Evolutionary conservation across 148 eudicot genomes (phyloP).

Genomic region (Pouteria glomerata): DNA sequence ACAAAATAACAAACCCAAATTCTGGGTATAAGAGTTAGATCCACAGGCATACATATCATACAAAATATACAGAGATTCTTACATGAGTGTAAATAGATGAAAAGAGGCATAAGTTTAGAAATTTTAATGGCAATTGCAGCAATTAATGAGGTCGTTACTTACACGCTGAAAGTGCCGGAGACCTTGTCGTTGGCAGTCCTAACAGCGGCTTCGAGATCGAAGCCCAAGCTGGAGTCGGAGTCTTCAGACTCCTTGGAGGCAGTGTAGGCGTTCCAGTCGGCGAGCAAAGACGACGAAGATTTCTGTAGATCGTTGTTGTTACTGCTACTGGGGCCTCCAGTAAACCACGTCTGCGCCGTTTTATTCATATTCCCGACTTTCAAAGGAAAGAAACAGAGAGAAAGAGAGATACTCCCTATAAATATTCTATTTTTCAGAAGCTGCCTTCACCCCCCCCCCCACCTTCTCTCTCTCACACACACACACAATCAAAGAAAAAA

Average conservation of each 20-base stretch:
- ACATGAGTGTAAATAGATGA: neutral
- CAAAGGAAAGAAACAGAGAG: neutral
- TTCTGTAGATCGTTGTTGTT: conserved; percentile 18
- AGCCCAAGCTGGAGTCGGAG: conserved; percentile 21
- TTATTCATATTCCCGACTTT: conserved; percentile 28
- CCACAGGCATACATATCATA: neutral
- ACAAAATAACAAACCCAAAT: too few relatives aligned
- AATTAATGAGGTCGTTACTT: neutral
- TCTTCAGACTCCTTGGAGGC: conserved; percentile 27
- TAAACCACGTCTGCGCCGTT: conserved; percentile 56
- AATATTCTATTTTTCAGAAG: neutral
- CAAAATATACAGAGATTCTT: neutral
- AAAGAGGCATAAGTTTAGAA: neutral
- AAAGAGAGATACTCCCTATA: neutral
- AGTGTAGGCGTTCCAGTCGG: conserved; percentile 68
- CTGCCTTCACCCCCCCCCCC: neutral
- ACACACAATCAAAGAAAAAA: too few relatives aligned
- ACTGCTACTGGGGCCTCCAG: conserved; percentile 38
- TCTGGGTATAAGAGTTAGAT: neutral
- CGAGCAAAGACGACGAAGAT: conserved; percentile 44
- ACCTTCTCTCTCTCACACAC: too few relatives aligned
- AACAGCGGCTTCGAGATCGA: conserved; percentile 65
- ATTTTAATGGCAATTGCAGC: neutral
- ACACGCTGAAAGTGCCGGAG: conserved; percentile 57
- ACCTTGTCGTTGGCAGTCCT: conserved; percentile 51